phyloP scores from a whole-genome alignment of 2,329 filamentous ascomycete species.

The Epichloe uncinata region DNA sequence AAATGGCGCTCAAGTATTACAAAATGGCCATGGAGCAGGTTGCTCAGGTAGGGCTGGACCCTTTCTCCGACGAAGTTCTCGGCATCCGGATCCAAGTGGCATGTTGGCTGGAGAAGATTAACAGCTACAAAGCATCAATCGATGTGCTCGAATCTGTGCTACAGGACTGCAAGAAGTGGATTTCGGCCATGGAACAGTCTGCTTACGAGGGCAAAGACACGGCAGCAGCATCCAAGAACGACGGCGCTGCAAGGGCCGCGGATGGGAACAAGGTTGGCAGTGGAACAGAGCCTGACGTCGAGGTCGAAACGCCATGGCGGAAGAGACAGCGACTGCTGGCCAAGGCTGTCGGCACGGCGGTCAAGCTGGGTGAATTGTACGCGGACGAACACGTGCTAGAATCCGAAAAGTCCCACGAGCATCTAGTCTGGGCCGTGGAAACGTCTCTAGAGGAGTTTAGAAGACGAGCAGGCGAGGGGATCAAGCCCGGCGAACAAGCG shows the following conservation, averaged over 20 bases:
- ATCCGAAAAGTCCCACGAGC: constrained; percentile 54
- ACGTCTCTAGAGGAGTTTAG: constrained; percentile 62
- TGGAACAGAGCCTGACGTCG: neutral
- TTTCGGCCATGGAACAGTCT: constrained; percentile 38
- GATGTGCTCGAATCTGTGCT: constrained; percentile 68
- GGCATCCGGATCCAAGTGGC: constrained; percentile 78
- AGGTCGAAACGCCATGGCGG: constrained; percentile 36
- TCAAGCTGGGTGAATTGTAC: constrained; percentile 80
- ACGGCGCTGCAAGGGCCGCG: constrained; percentile 4
- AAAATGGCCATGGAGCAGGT: constrained; percentile 64
- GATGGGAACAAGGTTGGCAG: constrained; percentile 5
- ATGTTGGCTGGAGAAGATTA: constrained; percentile 64
- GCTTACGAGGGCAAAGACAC: constrained; percentile 33
- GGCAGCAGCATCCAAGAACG: constrained; percentile 7
- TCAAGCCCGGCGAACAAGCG: constrained; percentile 55
- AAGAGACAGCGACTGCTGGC: constrained; percentile 55
- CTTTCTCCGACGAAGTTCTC: constrained; percentile 80
- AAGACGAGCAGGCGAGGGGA: constrained; percentile 50
- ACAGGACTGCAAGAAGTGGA: constrained; percentile 52
- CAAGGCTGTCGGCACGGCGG: constrained; percentile 60
- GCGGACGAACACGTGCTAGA: constrained; percentile 62
- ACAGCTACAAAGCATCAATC: constrained; percentile 55
- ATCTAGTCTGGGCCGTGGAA: constrained; percentile 72
- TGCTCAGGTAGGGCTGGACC: constrained; percentile 63
- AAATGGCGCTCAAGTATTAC: constrained; percentile 72